These are phyloP conservation scores for Cyclotella atomus DNA, from an alignment of 108 stramenopile species.

Conservation along the genomic window DNA sequence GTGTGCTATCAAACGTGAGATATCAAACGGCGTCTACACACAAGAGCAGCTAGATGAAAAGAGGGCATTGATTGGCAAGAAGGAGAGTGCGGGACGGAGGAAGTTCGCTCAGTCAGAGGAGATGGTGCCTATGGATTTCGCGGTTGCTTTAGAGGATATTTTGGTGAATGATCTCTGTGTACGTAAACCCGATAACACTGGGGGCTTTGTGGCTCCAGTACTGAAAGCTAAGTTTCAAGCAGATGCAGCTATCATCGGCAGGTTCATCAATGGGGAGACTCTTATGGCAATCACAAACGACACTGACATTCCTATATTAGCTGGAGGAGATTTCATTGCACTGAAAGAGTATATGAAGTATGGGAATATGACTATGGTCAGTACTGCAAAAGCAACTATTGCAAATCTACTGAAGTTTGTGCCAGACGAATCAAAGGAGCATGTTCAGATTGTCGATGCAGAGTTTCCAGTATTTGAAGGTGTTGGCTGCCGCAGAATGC, in stretches of 20 bases:
- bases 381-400: slow-evolving; percentile 8
- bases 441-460: background rate
- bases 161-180: slow-evolving; percentile 7
- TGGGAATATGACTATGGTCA: slow-evolving; percentile 7
- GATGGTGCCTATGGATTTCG: background rate
- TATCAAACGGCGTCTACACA: background rate
- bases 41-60: background rate
- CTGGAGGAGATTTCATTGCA: slow-evolving; percentile 25
- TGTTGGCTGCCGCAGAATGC: background rate
- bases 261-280: background rate
- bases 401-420: background rate
- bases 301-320: slow-evolving; percentile 22
- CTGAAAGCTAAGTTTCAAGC: slow-evolving; percentile 36
- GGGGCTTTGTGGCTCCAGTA: slow-evolving; percentile 20
- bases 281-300: slow-evolving; percentile 22
- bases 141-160: background rate
- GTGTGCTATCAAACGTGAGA: background rate
- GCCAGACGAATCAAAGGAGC: background rate
- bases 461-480: slow-evolving; percentile 27
- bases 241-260: slow-evolving; percentile 23
- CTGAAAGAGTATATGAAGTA: slow-evolving; percentile 20
- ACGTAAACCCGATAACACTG: slow-evolving; percentile 8
- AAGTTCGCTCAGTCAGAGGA: background rate
- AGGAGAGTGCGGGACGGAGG: background rate
- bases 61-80: background rate